Conservation (phyloP, 768 basidiomycete species). For the Serendipita sp. region DNA sequence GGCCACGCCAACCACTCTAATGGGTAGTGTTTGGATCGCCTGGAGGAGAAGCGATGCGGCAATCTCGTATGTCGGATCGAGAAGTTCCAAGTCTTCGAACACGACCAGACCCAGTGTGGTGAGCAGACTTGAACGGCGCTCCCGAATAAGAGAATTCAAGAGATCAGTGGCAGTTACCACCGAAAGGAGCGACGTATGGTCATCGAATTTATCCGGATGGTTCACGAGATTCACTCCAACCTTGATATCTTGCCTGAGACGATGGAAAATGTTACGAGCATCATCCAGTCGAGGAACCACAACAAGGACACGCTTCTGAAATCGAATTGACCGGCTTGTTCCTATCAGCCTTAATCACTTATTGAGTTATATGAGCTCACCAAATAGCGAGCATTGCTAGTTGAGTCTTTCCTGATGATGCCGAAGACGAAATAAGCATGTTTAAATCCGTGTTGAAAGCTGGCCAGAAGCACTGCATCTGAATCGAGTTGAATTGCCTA, state of each 20-base stretch:
- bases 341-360: too few relatives aligned
- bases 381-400: slow-evolving; percentile 54
- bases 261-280: not conserved
- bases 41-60: slow-evolving; percentile 55
- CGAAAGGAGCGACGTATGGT: slow-evolving; percentile 22
- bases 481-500: slow-evolving; percentile 61
- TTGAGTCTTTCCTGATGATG: slow-evolving; percentile 64
- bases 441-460: slow-evolving; percentile 49
- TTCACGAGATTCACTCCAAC: not conserved
- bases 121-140: slow-evolving; percentile 15
- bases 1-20: slow-evolving; percentile 63
- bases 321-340: too few relatives aligned
- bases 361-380: slow-evolving; percentile 26
- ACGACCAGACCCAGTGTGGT: slow-evolving; percentile 46
- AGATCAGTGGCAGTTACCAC: slow-evolving; percentile 44
- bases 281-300: slow-evolving; percentile 34
- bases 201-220: slow-evolving; percentile 2
- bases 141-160: slow-evolving; percentile 19
- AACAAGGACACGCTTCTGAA: too few relatives aligned
- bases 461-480: slow-evolving; percentile 82
- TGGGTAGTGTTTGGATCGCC: slow-evolving; percentile 39
- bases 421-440: slow-evolving; percentile 59
- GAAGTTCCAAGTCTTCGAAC: slow-evolving; percentile 70
- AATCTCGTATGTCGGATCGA: slow-evolving; percentile 71
- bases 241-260: not conserved